Evolutionary conservation across 1,284 basidiomycete genomes (phyloP), one percentile per base, ranked within the genome.

Genomic region (Marasmius fiardii): DNA sequence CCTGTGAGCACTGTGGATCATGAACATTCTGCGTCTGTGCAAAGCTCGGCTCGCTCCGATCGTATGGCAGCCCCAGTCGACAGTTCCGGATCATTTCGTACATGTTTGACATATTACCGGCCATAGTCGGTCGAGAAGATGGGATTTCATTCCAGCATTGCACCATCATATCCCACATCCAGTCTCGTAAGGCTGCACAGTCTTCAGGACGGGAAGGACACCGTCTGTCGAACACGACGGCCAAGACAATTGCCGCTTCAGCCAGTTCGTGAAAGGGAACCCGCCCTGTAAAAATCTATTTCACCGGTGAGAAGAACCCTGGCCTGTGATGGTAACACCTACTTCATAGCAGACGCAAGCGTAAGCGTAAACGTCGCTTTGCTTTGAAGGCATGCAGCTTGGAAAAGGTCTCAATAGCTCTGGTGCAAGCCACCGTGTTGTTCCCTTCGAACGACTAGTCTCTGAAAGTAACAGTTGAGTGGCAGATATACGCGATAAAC

Each of bases 281-380:
- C 20, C 23, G 34, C 14, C 51, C 51, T 11, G 51, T 52, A 37
- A 52, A 43, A 43, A 43, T 31, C 51, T 52, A 28, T 21, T 14
- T 12, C 24, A 34, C 16, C n/a, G 5, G 4, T n/a, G 21, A 52
- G 16, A 3, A n/a, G 2, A 16, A 41, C n/a, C 18, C 20, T 3
- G 18, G 35, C 16, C 20, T 2, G 14, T 20, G 2, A 39, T 16
- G 37, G 16, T 39, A 14, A 4, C 5, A 23, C 21, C 16, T 43
- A 43, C 51, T 23, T 52, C 51, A 24, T 35, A 41, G 14, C 23
- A 26, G 10, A 37, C 35, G 11, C 34, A 41, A n/a, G 7, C 51
- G 16, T 35, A 52, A 21, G 51, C 51, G 21, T 43, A 52, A 26
- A 41, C 26, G 26, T 52, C 51, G 35, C 31, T 24, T 31, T 52